phyloP scores from a whole-genome alignment of 2,329 filamentous ascomycete genomes.

The Phialophora expanda region DNA sequence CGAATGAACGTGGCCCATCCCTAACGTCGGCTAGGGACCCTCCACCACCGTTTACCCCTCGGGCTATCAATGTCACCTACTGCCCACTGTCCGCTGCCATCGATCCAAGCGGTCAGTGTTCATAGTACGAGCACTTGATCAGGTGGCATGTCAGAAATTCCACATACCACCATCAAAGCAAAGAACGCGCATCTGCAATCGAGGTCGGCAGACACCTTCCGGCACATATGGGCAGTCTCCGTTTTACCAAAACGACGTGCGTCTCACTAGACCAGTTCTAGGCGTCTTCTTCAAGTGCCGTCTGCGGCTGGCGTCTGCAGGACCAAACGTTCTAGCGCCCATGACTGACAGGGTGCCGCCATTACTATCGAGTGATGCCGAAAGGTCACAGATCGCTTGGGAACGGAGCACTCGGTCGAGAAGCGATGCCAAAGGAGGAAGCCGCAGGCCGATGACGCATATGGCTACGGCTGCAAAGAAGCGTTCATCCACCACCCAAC shows the following conservation, averaged over 20 bases:
- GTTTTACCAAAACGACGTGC: constrained; percentile 6
- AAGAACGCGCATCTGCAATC: background rate
- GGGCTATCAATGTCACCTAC: constrained; percentile 2
- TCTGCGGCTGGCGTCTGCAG: constrained; percentile 16
- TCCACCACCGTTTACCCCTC: constrained; percentile 4
- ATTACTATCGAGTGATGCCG: constrained; percentile 4
- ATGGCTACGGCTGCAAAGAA: constrained; percentile 2
- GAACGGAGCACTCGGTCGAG: constrained; percentile 6
- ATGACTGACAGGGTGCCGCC: background rate
- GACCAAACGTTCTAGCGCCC: constrained; percentile 20
- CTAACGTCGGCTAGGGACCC: background rate
- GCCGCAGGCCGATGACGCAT: background rate
- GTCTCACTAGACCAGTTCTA: constrained; percentile 17
- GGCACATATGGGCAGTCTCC: constrained; percentile 8
- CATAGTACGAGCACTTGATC: background rate
- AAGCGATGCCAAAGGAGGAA: constrained; percentile 3
- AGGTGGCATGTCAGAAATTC: background rate
- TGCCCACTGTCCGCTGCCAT: no score
- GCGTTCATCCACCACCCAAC: constrained; percentile 1
- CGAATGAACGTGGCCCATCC: background rate
- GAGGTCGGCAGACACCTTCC: background rate
- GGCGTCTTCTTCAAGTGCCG: constrained; percentile 13
- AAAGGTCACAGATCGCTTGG: constrained; percentile 17
- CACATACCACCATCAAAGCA: background rate
- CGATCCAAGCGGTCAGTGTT: background rate